Evolutionary conservation across 768 basidiomycete species (phyloP), one percentile per base, ranked within the genome.

Genomic region (Boletus eberwhitei): DNA sequence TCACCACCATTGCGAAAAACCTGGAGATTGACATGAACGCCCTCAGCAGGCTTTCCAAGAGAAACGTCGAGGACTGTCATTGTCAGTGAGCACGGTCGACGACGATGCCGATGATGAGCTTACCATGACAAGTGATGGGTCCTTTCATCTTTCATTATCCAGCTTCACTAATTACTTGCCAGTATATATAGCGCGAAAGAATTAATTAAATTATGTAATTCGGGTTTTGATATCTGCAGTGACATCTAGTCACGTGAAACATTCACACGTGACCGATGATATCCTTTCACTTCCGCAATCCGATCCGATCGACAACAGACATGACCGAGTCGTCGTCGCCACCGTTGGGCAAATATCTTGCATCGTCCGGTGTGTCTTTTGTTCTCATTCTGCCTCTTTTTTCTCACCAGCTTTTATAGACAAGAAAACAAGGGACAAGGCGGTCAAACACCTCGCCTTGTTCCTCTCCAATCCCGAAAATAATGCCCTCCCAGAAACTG

Each of bases 101-200:
- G 45, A 34, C 43, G 42, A 29, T 2, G 36, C 40, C 12, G 46
- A 46, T 19, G 43, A 44, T 2, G 53, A 31, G 49, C 77, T 52
- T 60, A 91, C 93, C 87, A 56, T 97, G 94, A 69, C 94, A 96
- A 36, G 94, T 97, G 57, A 97, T 90, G 2, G 91, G 90, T 5
- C 93, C 92, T 64, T 81, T 86, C 40, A 77, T 71, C 75, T 75
- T 80, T 40, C 56, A 8, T 24, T 42, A 22, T 52, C 29, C 13
- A 17, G 6, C 9, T 34, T 22, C 22, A 26, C 26, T 26, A 26
- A 2, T 21, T 7, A 36, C 8, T 29, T 8, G 26, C 26, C 26
- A 4, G 26, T 26, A 26, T 26, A 26, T 26, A 2, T 22, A 22
- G 24, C 29, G 29, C 29, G 29, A 29, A 29, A 29, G 29, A 29